These are phyloP conservation scores for Calocybe gangraenosa DNA, from an alignment of 768 basidiomycete species.

Conservation along the genomic window DNA sequence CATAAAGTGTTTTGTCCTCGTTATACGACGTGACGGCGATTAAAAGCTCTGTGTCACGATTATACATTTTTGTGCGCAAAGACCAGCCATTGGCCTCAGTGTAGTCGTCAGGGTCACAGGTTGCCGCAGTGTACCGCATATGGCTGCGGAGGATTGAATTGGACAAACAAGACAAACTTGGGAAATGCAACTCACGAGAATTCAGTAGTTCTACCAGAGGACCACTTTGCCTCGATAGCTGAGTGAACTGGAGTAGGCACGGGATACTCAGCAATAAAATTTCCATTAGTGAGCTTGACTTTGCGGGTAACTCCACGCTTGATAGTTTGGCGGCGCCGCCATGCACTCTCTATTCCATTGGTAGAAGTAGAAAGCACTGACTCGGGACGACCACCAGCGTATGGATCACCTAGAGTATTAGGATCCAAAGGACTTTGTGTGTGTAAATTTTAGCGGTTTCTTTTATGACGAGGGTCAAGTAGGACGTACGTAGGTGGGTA, in stretches of 20 bases:
- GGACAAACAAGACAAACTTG: constrained; percentile 1
- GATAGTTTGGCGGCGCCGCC: constrained; percentile 82
- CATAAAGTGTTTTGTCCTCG: constrained; percentile 89
- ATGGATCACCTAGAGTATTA: constrained; percentile 64
- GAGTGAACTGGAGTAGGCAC: constrained; percentile 82
- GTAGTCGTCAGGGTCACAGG: constrained; percentile 90
- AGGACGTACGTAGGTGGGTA: constrained; percentile 70
- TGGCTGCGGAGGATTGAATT: constrained; percentile 41
- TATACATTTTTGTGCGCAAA: constrained; percentile 79
- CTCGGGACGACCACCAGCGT: constrained; percentile 39
- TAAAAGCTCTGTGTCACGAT: constrained; percentile 86
- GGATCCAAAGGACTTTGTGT: constrained; percentile 46
- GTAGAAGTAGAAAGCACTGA: constrained; percentile 53
- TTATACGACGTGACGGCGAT: constrained; percentile 95
- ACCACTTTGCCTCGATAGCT: constrained; percentile 79
- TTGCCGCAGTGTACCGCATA: constrained; percentile 93
- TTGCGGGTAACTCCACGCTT: constrained; percentile 91
- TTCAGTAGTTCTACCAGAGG: constrained; percentile 72
- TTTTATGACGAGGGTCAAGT: constrained; percentile 1
- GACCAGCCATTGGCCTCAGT: constrained; percentile 76
- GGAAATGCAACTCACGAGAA: constrained; percentile 65
- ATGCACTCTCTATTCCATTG: constrained; percentile 55
- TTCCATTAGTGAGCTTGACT: constrained; percentile 89
- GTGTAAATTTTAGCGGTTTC: constrained; percentile 7
- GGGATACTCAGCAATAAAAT: constrained; percentile 87